These are phyloP conservation scores for Cryptomeria japonica DNA, from an alignment of 75 land plant species.

Conservation along the genomic window DNA sequence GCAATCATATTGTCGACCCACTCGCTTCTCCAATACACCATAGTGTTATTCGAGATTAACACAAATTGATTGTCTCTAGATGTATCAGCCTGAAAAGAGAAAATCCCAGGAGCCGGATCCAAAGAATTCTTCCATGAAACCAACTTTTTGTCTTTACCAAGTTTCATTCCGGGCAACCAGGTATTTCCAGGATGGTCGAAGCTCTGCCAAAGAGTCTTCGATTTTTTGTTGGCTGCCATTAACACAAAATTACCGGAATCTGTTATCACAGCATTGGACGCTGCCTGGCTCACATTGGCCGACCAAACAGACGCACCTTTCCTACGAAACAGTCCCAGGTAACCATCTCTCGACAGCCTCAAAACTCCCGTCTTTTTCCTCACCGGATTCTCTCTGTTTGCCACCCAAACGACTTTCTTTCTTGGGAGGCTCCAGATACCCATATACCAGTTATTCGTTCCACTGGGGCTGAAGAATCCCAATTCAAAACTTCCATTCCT, in stretches of 20 bases:
- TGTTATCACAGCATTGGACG: background rate
- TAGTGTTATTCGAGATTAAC: constrained; percentile 9
- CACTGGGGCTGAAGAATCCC: too few species aligned
- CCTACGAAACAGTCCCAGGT: too few species aligned
- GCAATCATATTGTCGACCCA: constrained; percentile 40
- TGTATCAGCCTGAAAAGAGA: constrained; percentile 5
- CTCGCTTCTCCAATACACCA: constrained; percentile 35
- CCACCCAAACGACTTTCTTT: too few species aligned
- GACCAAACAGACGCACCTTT: too few species aligned
- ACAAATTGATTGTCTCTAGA: constrained; percentile 11
- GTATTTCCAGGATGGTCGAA: constrained; percentile 22
- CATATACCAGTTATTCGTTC: too few species aligned
- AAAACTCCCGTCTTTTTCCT: too few species aligned
- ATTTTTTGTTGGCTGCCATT: background rate
- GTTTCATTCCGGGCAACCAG: background rate
- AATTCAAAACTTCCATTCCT: too few species aligned
- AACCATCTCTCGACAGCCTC: too few species aligned
- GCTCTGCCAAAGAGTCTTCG: constrained; percentile 21
- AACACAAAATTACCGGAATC: constrained; percentile 21
- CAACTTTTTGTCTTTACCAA: background rate
- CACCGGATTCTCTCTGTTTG: too few species aligned
- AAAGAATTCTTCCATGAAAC: constrained; percentile 32
- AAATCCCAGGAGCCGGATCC: constrained; percentile 28
- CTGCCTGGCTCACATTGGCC: too few species aligned
- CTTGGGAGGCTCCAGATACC: too few species aligned